A percentile compares a stretch with the other conserved stretches of the same genome.
phyloP scores from a whole-genome alignment of 192 early-diverging fungal genomes.

The Allomyces macrogynus region DNA sequence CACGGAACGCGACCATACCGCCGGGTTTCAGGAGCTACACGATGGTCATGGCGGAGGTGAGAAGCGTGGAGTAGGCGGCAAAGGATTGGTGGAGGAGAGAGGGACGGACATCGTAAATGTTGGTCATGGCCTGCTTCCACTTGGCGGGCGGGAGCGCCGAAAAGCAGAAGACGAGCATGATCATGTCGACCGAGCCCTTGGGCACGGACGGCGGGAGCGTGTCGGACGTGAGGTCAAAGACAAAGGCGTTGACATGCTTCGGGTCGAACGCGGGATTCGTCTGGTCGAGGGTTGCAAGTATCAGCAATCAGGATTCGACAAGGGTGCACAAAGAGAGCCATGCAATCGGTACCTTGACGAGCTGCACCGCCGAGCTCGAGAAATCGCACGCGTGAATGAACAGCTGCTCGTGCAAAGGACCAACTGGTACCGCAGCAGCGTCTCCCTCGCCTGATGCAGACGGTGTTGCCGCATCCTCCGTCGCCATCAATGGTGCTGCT shows the following conservation, averaged over 20 bases:
- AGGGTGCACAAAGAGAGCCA: not conserved
- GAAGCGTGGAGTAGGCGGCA: not conserved
- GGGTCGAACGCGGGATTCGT: slow-evolving; percentile 31
- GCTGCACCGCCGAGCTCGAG: slow-evolving; percentile 66
- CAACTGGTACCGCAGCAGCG: too few species aligned
- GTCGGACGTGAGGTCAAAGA: slow-evolving; percentile 76
- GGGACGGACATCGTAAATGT: slow-evolving; percentile 46
- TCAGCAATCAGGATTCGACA: not conserved
- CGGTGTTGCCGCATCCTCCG: too few species aligned
- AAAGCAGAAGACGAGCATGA: slow-evolving; percentile 87
- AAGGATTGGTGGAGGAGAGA: not conserved
- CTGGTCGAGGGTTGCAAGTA: not conserved
- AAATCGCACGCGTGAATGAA: slow-evolving; percentile 91
- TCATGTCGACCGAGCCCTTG: slow-evolving; percentile 66
- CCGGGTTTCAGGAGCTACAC: slow-evolving; percentile 62
- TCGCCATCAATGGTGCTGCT: too few species aligned
- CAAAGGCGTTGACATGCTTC: slow-evolving; percentile 61
- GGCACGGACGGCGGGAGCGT: slow-evolving; percentile 50
- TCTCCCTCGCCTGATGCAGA: too few species aligned
- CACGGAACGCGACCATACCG: slow-evolving; percentile 69
- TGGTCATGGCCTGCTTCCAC: slow-evolving; percentile 57
- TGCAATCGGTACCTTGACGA: slow-evolving; percentile 47
- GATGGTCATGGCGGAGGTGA: not conserved
- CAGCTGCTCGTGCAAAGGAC: slow-evolving; percentile 30
- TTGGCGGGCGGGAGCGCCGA: slow-evolving; percentile 74